phyloP scores from a whole-genome alignment of 768 basidiomycete species.

The Favolaschia claudopus region DNA sequence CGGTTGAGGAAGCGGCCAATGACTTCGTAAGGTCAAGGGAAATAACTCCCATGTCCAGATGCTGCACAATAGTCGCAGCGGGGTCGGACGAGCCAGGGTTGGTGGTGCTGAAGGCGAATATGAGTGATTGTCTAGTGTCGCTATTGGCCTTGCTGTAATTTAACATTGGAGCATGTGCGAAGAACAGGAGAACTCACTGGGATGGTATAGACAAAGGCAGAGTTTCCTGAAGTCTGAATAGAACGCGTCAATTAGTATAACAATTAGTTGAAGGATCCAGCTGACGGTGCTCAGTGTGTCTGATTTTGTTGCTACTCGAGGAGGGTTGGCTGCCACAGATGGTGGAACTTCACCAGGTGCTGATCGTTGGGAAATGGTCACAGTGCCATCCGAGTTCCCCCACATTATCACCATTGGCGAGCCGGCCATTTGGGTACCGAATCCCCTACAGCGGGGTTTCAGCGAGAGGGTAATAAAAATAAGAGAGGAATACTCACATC shows the following conservation, averaged over 20 bases:
- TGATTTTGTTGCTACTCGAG: constrained; percentile 54
- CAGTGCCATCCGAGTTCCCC: constrained; percentile 65
- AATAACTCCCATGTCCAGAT: constrained; percentile 51
- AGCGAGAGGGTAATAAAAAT: background rate
- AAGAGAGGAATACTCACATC: constrained; percentile 47
- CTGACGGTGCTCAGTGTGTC: constrained; percentile 48
- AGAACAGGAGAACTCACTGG: constrained; percentile 43
- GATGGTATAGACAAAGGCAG: constrained; percentile 59
- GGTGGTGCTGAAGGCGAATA: constrained; percentile 64
- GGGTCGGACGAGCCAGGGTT: constrained; percentile 55
- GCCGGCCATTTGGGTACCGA: constrained; percentile 60
- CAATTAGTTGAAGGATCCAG: background rate
- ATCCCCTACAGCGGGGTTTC: constrained; percentile 55
- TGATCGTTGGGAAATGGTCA: constrained; percentile 72
- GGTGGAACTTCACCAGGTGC: constrained; percentile 64
- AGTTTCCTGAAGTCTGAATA: constrained; percentile 48
- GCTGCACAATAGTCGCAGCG: constrained; percentile 56
- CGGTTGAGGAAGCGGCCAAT: constrained; percentile 10
- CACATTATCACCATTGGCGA: constrained; percentile 80
- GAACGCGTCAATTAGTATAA: constrained; percentile 13
- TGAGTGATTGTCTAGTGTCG: constrained; percentile 52
- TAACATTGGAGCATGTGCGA: background rate
- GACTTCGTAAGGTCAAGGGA: constrained; percentile 58
- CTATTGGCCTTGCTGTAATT: constrained; percentile 45
- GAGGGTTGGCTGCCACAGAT: constrained; percentile 58